phyloP scores from a whole-genome alignment of 2,329 filamentous ascomycete species.

The Pseudogymnoascus sp. region DNA sequence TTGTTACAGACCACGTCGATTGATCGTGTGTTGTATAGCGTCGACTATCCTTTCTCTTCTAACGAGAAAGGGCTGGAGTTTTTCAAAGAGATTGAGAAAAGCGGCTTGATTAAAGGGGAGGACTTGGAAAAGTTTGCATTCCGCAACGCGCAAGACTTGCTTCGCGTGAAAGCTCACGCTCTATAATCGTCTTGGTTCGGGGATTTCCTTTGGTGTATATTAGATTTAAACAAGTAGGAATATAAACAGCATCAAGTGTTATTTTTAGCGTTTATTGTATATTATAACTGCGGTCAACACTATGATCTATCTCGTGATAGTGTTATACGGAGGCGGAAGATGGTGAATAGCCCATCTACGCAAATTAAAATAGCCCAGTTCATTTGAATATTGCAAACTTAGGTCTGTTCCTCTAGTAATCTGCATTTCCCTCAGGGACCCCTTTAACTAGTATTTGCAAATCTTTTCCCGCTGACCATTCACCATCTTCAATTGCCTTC shows the following conservation, averaged over 20 bases:
- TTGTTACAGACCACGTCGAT: conserved; percentile 37
- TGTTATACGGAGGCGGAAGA: no score
- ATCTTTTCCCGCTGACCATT: neutral
- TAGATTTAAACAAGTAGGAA: neutral
- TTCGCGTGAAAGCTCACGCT: conserved; percentile 28
- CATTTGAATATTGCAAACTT: neutral
- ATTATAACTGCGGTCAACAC: neutral
- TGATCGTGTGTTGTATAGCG: conserved; percentile 47
- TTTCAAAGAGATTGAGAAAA: conserved; percentile 40
- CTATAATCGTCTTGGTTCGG: neutral
- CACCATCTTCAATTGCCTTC: neutral
- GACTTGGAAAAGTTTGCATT: conserved; percentile 42
- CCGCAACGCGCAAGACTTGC: conserved; percentile 42
- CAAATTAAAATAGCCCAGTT: neutral
- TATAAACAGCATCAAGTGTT: neutral
- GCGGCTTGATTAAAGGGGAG: conserved; percentile 40
- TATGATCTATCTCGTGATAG: neutral
- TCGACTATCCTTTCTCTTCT: conserved; percentile 48
- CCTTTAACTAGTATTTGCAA: neutral
- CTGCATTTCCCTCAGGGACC: neutral
- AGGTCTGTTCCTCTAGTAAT: neutral
- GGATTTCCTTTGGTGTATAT: neutral
- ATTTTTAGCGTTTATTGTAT: neutral
- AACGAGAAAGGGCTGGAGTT: conserved; percentile 42
- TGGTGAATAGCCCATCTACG: neutral